Evolutionary conservation across 2,329 filamentous ascomycete genomes (phyloP).

Genomic region (Cytospora mali): DNA sequence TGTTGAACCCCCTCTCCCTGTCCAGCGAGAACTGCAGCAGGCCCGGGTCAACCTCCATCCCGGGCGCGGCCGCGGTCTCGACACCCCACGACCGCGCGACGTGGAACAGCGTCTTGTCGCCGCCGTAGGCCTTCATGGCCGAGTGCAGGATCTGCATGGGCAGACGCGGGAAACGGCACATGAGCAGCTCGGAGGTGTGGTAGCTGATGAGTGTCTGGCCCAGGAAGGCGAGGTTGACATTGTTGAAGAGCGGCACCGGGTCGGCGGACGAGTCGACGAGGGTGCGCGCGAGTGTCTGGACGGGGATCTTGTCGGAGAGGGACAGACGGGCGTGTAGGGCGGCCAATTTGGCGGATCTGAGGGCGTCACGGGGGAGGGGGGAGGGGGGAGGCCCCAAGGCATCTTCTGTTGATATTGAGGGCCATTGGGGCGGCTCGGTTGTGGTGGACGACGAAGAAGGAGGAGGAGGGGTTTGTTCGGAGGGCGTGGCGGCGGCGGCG

Average conservation of each 20-base stretch:
- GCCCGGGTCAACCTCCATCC: slow-evolving; percentile 88
- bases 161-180: slow-evolving; percentile 87
- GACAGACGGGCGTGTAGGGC: slow-evolving; percentile 88
- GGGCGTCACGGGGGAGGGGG: slow-evolving; percentile 68
- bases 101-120: slow-evolving; percentile 70
- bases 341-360: slow-evolving; percentile 82
- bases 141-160: slow-evolving; percentile 87
- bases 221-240: slow-evolving; percentile 77
- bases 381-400: slow-evolving; percentile 53
- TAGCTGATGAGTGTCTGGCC: slow-evolving; percentile 84
- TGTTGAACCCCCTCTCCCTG: slow-evolving; percentile 47
- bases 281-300: slow-evolving; percentile 82
- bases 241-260: slow-evolving; percentile 80
- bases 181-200: slow-evolving; percentile 84
- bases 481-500: slow-evolving; percentile 17
- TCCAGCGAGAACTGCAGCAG: slow-evolving; percentile 76
- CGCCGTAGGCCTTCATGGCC: slow-evolving; percentile 81
- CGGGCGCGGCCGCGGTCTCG: slow-evolving; percentile 82
- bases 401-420: slow-evolving; percentile 40
- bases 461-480: slow-evolving; percentile 32
- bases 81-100: slow-evolving; percentile 89
- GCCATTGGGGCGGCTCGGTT: slow-evolving; percentile 33
- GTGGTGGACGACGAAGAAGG: no score
- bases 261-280: slow-evolving; percentile 88
- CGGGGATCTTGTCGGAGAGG: slow-evolving; percentile 77